A percentile compares a stretch with the other conserved stretches of the same genome.
phyloP scores from a whole-genome alignment of 2,329 filamentous ascomycete species.

The Sphaerulina populicola region DNA sequence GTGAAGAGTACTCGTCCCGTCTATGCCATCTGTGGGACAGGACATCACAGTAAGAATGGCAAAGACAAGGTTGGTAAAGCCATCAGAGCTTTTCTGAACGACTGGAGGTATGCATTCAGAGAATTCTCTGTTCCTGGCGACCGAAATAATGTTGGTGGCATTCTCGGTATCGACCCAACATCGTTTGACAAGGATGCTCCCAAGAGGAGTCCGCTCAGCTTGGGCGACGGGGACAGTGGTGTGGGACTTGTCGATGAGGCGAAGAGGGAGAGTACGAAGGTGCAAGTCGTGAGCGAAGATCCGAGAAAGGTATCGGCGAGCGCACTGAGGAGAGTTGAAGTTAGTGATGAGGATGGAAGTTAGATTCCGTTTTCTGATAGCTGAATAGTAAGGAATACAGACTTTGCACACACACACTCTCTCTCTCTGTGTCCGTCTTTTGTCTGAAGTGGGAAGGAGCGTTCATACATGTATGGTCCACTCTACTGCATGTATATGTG shows the following conservation, averaged over 20 bases:
- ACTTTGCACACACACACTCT: too few relatives aligned
- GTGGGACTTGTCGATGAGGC: conserved; percentile 30
- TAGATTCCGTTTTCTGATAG: not conserved
- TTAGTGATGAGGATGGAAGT: conserved; percentile 15
- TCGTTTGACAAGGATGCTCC: conserved; percentile 46
- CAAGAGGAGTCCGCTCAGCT: conserved; percentile 25
- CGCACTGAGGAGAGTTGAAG: conserved; percentile 13
- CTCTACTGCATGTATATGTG: too few relatives aligned
- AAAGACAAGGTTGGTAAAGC: conserved; percentile 98
- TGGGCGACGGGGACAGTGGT: conserved; percentile 36
- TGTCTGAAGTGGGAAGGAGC: too few relatives aligned
- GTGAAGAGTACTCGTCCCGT: conserved; percentile 62
- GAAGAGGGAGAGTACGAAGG: conserved; percentile 30
- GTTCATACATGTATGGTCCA: too few relatives aligned
- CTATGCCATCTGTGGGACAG: conserved; percentile 93
- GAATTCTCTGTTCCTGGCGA: conserved; percentile 97
- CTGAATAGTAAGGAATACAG: too few relatives aligned
- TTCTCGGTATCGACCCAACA: conserved; percentile 55
- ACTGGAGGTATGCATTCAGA: conserved; percentile 91
- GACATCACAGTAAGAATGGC: conserved; percentile 95
- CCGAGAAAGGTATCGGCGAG: conserved; percentile 22
- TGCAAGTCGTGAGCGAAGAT: conserved; percentile 33
- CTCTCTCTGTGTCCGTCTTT: too few relatives aligned
- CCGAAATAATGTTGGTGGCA: conserved; percentile 66
- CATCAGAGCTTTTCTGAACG: conserved; percentile 80